Base-by-base conservation (phyloP, 192 early-diverging fungal genomes). In the Entomortierella chlamydospora region DNA sequence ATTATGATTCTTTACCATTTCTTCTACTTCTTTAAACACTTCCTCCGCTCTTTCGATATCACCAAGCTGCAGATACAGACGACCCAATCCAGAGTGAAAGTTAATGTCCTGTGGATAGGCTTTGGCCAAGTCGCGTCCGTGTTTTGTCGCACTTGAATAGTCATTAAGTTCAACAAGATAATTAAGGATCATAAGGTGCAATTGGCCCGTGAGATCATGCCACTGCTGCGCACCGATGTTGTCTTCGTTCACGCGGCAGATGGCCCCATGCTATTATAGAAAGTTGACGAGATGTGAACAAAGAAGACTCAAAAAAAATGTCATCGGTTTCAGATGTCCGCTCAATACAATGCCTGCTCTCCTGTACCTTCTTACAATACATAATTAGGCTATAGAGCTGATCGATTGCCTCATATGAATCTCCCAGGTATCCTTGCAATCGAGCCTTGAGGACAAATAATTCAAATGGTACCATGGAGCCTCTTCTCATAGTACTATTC, bases 401-500 rank as follows among this genome's bases (percentile, higher is more conserved):
- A 31, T 86, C 83, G 9, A 88, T 76, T 0, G 83, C 74, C n/a
- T 81, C 59, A 18, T 80, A 67, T 12, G 73, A 54, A 51, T 85
- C 62, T 18, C 83, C 79, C 10, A 86, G 45, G 61, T 71, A 66
- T 20, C 69, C 81, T 13, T 84, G 84, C 8, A 88, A 55, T 23
- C 76, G 61, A 6, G 82, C 85, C 61, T 74, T 83, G 4, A 88
- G 52, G 1, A 88, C 77, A 58, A 81, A 50, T 25, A 88, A 22
- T 25, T 86, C 87, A 79, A 85, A 88, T 3, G 87, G 87, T 18
- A 88, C 72, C 64, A 87, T 82, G 4, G 68, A 64, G 9, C 85
- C 85, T 64, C 45, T 64, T 37, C 58, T 67, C 10, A 62, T 49
- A 23, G 30, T 29, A 29, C 43, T 54, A 13, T n/a, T 41, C 2